These are phyloP conservation scores for Xylaria sp. DNA, from an alignment of 2,329 filamentous ascomycete species.

Conservation along the genomic window DNA sequence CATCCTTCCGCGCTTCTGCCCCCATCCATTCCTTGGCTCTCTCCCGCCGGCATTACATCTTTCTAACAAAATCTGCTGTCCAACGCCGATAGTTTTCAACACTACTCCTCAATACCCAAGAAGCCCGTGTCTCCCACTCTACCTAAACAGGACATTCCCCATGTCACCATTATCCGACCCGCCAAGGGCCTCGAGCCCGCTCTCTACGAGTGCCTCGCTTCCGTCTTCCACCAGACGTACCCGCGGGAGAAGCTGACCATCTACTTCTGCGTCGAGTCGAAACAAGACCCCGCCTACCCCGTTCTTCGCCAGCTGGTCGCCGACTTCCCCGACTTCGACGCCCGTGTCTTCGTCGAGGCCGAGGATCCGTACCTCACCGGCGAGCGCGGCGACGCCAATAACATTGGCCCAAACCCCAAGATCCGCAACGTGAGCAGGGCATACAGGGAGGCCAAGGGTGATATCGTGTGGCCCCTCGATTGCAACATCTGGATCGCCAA, in stretches of 20 bases:
- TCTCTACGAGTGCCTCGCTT: slow-evolving; percentile 91
- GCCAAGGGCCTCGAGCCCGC: slow-evolving; percentile 91
- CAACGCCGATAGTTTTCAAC: slow-evolving; percentile 57
- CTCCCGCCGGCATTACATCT: background rate
- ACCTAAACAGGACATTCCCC: slow-evolving; percentile 69
- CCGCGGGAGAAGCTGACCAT: slow-evolving; percentile 79
- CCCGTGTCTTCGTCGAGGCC: slow-evolving; percentile 79
- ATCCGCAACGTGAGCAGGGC: slow-evolving; percentile 95
- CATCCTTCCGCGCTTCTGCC: background rate
- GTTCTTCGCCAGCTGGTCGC: slow-evolving; percentile 75
- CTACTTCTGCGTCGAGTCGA: slow-evolving; percentile 81
- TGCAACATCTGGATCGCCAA: slow-evolving; percentile 93
- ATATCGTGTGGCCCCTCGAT: slow-evolving; percentile 94
- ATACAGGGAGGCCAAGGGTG: slow-evolving; percentile 86
- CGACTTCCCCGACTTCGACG: slow-evolving; percentile 79
- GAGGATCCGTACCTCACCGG: slow-evolving; percentile 78
- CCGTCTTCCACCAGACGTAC: slow-evolving; percentile 85
- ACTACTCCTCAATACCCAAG: slow-evolving; percentile 62
- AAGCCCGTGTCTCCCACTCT: slow-evolving; percentile 63
- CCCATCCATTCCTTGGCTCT: background rate
- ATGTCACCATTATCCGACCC: slow-evolving; percentile 90
- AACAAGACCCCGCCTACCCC: slow-evolving; percentile 79
- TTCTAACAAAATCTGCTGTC: slow-evolving; percentile 6
- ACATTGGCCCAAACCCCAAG: slow-evolving; percentile 95
- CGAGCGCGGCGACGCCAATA: slow-evolving; percentile 58